Evolutionary conservation across 2,329 filamentous ascomycete genomes (phyloP).

Genomic region (Massarina eburnea): DNA sequence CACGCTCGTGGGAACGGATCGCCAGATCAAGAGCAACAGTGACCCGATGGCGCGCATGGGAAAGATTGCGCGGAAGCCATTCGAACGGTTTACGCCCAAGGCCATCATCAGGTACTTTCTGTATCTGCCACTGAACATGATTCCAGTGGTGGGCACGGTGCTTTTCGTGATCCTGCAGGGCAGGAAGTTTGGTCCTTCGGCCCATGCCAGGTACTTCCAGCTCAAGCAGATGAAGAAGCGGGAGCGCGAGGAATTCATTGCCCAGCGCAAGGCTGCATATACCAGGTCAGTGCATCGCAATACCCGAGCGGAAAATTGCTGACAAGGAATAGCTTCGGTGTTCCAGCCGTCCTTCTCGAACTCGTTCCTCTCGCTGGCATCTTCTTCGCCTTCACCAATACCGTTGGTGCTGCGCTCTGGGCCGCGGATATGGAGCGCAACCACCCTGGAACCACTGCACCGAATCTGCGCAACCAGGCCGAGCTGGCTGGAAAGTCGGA

Average conservation of each 20-base stretch:
- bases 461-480: conserved; percentile 39
- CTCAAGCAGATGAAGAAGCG: conserved; percentile 76
- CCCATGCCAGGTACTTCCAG: conserved; percentile 77
- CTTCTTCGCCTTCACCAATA: conserved; percentile 87
- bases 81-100: conserved; percentile 54
- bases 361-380: conserved; percentile 82
- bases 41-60: conserved; percentile 60
- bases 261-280: conserved; percentile 73
- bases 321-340: conserved; percentile 57
- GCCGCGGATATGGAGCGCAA: conserved; percentile 75
- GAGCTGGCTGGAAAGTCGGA: conserved; percentile 37
- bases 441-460: conserved; percentile 32
- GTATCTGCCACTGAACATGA: conserved; percentile 89
- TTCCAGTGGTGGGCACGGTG: conserved; percentile 82
- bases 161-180: conserved; percentile 76
- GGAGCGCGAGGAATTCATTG: conserved; percentile 69
- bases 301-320: not conserved
- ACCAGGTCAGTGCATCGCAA: conserved; percentile 60
- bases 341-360: conserved; percentile 79
- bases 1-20: conserved; percentile 70
- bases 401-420: conserved; percentile 92
- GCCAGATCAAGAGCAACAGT: conserved; percentile 64
- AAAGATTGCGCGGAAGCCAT: conserved; percentile 58
- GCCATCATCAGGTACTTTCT: conserved; percentile 77
- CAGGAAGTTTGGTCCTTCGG: conserved; percentile 54